A percentile compares a stretch with the other conserved stretches of the same genome.
These are phyloP conservation scores for Sclerotiophoma versabilis DNA, from an alignment of 2,329 filamentous ascomycete species.

Conservation along the genomic window DNA sequence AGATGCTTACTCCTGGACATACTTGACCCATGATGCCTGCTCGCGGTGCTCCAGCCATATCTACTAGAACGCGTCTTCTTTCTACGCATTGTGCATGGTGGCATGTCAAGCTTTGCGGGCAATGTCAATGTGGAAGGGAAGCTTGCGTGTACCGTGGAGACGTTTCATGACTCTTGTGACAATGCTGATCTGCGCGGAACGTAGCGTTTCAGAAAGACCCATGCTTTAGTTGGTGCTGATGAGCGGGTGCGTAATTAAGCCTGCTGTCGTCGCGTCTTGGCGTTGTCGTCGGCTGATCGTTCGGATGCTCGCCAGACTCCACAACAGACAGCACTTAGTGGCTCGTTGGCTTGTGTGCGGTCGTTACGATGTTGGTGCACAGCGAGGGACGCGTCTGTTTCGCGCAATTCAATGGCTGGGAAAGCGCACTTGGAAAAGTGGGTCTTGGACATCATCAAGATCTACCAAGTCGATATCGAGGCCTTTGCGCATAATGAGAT, in stretches of 20 bases:
- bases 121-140: conserved; percentile 8
- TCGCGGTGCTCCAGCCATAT: background rate
- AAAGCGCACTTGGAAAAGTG: conserved; percentile 5
- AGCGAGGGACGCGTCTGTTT: background rate
- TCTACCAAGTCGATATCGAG: too few species aligned
- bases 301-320: background rate
- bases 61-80: conserved; percentile 11
- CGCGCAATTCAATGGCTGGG: background rate
- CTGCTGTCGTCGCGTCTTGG: background rate
- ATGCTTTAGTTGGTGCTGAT: conserved; percentile 1
- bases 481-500: too few species aligned
- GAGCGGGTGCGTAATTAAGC: background rate
- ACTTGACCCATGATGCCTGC: conserved; percentile 10
- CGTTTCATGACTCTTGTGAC: conserved; percentile 16
- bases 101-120: conserved; percentile 1
- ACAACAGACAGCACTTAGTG: background rate
- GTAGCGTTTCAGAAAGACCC: conserved; percentile 7
- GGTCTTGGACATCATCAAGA: background rate
- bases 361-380: background rate
- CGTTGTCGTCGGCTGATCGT: conserved; percentile 3
- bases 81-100: conserved; percentile 6
- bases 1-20: background rate
- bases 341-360: background rate
- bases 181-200: conserved; percentile 7
- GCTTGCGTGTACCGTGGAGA: conserved; percentile 20